Evolutionary conservation across 805 yeast genomes (phyloP), one percentile per base, ranked within the genome.

Genomic region (Ogataea saltuana): DNA sequence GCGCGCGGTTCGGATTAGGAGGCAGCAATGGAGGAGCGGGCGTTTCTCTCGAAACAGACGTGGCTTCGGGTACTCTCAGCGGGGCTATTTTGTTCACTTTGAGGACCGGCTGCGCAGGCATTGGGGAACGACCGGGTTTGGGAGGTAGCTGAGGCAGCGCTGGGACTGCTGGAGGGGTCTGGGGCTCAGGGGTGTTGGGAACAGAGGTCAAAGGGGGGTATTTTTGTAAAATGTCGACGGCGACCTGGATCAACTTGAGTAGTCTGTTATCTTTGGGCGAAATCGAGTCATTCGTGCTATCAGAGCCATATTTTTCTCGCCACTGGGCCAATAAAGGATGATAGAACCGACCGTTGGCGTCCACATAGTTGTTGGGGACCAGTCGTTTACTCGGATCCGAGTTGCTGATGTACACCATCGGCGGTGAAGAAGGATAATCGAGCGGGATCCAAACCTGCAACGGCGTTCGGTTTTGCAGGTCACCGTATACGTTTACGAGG

Each of bases 361-460:
- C 95, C 3, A 87, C 76, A 52, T 76, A 70, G 50, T 79, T 81
- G 19, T 84, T 83, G 0, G 89, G 84, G 13, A 83, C 59, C 26
- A 70, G 59, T 64, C 70, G 69, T 11, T 58, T 59, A 18, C 63
- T 56, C 26, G 66, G 67, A n/a, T 80, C 72, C 2, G 83, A 44
- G 20, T 20, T 44, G 22, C 18, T 70, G 9, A 89, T 76, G 56
- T 71, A 85, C 0, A 80, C 74, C n/a, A 79, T 53, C 0, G 97
- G 97, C 1, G 83, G 72, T 3, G 65, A 69, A n/a, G 56, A 52
- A 0, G 97, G 96, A 51, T 85, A 89, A 18, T 71, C 68, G 20
- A 73, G 71, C 0, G 96, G 95, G 4, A 90, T 56, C 95, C 96
- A 88, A 4, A 89, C 61, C 41, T 80, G 80, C 10, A 88, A 55